Base-by-base conservation (phyloP, 305 asterid species). In the Fraxinus floribunda region DNA sequence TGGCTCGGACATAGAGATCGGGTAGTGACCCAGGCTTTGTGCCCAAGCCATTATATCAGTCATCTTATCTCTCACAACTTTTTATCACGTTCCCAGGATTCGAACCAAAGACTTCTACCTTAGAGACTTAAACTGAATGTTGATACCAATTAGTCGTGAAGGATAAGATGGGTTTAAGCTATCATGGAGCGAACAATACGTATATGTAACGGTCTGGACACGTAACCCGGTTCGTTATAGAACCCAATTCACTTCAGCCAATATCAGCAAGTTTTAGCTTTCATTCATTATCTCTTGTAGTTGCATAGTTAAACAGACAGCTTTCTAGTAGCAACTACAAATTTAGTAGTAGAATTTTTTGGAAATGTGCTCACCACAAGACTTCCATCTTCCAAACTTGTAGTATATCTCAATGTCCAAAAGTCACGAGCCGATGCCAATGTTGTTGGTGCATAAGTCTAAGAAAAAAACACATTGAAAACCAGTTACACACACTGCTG, bases 371-470 rank as follows among this genome's bases (percentile, higher is more conserved):
- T 84, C 86, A 91, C 95, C 95, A 90, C 93, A 82, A 91, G 82
- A 88, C 99, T 93, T 76, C 99, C 99, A 84, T 96, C 98, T 78
- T 96, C 98, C 91, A 94, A 83, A 80, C 87, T 88, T 16, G 97
- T 90, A 74, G 91, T 93, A 66, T 94, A 96, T 89, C 99, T 88
- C 85, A 96, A 55, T 0, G 93, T 92, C 98, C 97, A 96, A 87
- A 94, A 96, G 91, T 96, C 99, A 20, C 99, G 97, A 81, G 98
- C 93, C 13, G 98, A 85, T 83, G 99, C 99, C 91, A 94, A 85
- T 20, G 98, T 96, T 49, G 99, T 96, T 4, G 99, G 98, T 24
- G 99, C 99, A 87, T 94, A 96, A 30, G 93, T 89, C 99, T 95
- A 81, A 66, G 16, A 57, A 76, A 75, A 20, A 85, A 78, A 57